phyloP scores from a whole-genome alignment of 1,284 basidiomycete genomes.

The Cerioporus squamosus region DNA sequence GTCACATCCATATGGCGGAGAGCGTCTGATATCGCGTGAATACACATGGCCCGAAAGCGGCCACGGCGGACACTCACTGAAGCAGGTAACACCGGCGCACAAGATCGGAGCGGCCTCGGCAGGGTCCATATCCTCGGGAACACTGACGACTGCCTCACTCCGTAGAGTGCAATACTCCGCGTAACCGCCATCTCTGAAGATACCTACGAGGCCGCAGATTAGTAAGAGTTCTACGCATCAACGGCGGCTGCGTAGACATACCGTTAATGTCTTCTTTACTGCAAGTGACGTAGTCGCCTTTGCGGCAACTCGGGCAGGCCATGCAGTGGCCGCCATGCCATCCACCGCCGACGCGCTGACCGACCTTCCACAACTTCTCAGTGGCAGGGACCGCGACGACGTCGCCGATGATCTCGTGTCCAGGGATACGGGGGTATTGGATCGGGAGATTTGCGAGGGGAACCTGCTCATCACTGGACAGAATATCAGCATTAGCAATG shows the following conservation, averaged over 20 bases:
- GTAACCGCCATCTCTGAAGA: slow-evolving; percentile 23
- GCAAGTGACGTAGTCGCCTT: slow-evolving; percentile 29
- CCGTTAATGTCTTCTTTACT: slow-evolving; percentile 23
- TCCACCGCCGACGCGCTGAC: slow-evolving; percentile 31
- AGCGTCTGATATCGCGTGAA: slow-evolving; percentile 18
- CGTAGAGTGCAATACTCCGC: slow-evolving; percentile 27
- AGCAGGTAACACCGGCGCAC: slow-evolving; percentile 59
- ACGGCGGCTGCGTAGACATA: neutral
- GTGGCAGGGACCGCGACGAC: slow-evolving; percentile 25
- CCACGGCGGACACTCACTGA: slow-evolving; percentile 19
- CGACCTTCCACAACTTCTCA: slow-evolving; percentile 30
- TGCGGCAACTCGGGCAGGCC: slow-evolving; percentile 27
- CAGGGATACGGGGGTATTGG: slow-evolving; percentile 27
- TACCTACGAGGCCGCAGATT: slow-evolving; percentile 4
- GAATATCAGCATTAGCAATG: neutral
- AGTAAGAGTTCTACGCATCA: neutral
- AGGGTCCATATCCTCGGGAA: slow-evolving; percentile 70
- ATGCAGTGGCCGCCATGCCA: slow-evolving; percentile 35
- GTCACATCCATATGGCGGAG: slow-evolving; percentile 28
- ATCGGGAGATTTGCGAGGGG: slow-evolving; percentile 11
- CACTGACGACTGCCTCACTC: slow-evolving; percentile 59
- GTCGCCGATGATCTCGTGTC: slow-evolving; percentile 35
- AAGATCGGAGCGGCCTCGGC: slow-evolving; percentile 84
- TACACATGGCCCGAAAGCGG: neutral
- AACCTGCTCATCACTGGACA: slow-evolving; percentile 26